Conservation (phyloP, 1,284 basidiomycete species). For the Schizophyllum amplum region DNA sequence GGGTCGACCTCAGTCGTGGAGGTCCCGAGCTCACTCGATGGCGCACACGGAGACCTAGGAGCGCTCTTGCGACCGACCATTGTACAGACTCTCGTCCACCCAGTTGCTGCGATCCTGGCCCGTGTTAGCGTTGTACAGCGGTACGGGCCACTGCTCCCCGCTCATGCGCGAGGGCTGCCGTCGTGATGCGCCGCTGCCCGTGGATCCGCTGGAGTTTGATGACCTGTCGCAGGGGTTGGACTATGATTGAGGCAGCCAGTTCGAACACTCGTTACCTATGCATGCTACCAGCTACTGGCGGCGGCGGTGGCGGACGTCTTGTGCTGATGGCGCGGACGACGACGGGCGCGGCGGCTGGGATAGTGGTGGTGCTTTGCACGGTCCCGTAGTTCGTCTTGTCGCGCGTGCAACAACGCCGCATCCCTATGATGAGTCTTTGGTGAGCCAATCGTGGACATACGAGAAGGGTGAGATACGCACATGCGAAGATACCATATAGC, state of each 20-base stretch:
- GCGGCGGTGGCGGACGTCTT: neutral
- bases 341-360: neutral
- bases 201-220: neutral
- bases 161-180: neutral
- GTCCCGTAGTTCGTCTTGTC: neutral
- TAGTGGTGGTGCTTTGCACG: neutral
- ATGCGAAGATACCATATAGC: constrained; percentile 32
- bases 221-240: neutral
- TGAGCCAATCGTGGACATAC: neutral
- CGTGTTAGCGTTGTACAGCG: neutral
- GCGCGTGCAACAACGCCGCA: neutral
- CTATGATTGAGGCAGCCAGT: neutral
- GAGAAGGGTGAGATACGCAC: constrained; percentile 14
- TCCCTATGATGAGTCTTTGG: neutral
- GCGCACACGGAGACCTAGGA: neutral
- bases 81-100: constrained; percentile 39
- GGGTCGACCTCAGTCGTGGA: neutral
- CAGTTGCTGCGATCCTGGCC: constrained; percentile 17
- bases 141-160: neutral
- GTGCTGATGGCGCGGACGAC: neutral
- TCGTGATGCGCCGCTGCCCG: neutral
- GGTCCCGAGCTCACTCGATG: neutral
- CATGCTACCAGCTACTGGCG: neutral
- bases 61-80: constrained; percentile 23
- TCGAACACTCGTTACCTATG: neutral